Base-by-base conservation (phyloP, 495 filamentous ascomycete species). In the Polyplosphaeria fusca region DNA sequence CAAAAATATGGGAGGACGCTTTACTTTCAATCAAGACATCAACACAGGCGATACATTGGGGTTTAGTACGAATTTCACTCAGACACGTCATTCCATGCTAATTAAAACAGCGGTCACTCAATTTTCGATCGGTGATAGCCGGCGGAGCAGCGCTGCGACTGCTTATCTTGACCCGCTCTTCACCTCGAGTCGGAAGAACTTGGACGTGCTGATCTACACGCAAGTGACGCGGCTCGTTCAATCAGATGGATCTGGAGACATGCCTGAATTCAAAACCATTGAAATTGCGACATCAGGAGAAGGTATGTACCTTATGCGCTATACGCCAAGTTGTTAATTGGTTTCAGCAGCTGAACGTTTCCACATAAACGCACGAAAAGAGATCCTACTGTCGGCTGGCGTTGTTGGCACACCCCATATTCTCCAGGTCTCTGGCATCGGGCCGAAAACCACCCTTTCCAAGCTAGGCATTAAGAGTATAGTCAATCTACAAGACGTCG, bases 301-400 rank as follows among this genome's bases (percentile, higher is more conserved):
- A 14, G 30, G 30, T 35, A n/a, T n/a, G n/a, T n/a, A n/a, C n/a
- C n/a, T n/a, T n/a, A n/a, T n/a, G n/a, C n/a, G n/a, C n/a, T n/a
- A n/a, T n/a, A n/a, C n/a, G n/a, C n/a, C n/a, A n/a, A n/a, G n/a
- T n/a, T n/a, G n/a, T n/a, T n/a, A n/a, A n/a, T n/a, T n/a, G n/a
- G n/a, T n/a, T 35, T 35, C 30, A 35, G 14, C 30, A 35, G 30
- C 30, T 35, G 30, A 35, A 14, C 30, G 30, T 14, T 35, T 7
- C 14, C 69, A 32, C 11, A 70, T 79, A 5, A 69, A 60, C 16
- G 80, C 78, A 0, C 71, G 67, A 5, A 74, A 74, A 45, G 82
- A 85, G 61, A 78, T 83, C 5, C 78, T 84, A 39, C 39, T 84
- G 16, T 73, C 81, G 0, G 79, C 80, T 1, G 81, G 81, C 3